phyloP scores from a whole-genome alignment of 2,329 filamentous ascomycete species.

The Xylariaceae sp. region DNA sequence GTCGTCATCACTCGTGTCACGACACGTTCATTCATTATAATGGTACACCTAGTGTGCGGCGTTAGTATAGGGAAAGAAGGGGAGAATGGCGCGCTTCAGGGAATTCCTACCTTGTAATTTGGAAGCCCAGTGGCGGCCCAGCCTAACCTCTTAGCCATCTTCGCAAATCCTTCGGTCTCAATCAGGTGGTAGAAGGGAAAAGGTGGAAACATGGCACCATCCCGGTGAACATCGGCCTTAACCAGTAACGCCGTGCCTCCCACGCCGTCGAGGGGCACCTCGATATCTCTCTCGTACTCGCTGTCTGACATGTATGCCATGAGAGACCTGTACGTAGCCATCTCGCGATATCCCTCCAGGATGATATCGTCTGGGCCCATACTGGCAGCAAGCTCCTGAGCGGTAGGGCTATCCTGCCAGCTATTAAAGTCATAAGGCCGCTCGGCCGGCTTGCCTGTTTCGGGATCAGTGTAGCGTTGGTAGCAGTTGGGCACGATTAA shows the following conservation, averaged over 20 bases:
- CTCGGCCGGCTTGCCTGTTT: constrained; percentile 64
- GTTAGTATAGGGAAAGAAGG: constrained; percentile 9
- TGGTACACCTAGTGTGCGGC: constrained; percentile 64
- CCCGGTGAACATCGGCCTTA: constrained; percentile 92
- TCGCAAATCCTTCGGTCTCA: constrained; percentile 96
- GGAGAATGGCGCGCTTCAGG: not conserved
- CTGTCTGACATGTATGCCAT: constrained; percentile 74
- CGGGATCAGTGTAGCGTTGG: constrained; percentile 71
- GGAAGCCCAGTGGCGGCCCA: constrained; percentile 85
- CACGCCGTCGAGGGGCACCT: constrained; percentile 82
- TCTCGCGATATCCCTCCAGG: constrained; percentile 86
- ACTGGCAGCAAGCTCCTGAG: constrained; percentile 65
- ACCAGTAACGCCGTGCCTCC: constrained; percentile 89
- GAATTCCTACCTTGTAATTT: constrained; percentile 77
- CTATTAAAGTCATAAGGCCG: constrained; percentile 96
- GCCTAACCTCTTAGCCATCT: constrained; percentile 86
- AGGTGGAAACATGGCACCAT: constrained; percentile 96
- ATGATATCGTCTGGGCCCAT: constrained; percentile 92
- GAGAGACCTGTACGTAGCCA: constrained; percentile 84
- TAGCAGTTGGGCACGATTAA: constrained; percentile 94
- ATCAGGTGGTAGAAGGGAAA: constrained; percentile 96
- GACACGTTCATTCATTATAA: constrained; percentile 67
- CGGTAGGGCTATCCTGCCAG: constrained; percentile 85
- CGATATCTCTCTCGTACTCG: constrained; percentile 53
- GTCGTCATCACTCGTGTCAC: constrained; percentile 12